phyloP scores from a whole-genome alignment of 2,329 filamentous ascomycete genomes.

The Davidsoniella eucalypti region DNA sequence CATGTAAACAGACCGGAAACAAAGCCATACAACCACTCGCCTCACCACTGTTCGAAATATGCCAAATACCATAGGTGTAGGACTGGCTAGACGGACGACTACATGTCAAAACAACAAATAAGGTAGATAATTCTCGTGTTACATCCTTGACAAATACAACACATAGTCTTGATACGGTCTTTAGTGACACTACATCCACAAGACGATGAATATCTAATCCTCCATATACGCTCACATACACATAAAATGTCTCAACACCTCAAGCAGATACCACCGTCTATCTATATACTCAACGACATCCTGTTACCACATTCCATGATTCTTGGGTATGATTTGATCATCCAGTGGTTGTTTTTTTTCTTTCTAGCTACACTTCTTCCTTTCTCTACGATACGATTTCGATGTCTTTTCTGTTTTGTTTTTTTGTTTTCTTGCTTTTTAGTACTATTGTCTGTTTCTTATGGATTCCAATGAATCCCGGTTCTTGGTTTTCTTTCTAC shows the following conservation, averaged over 20 bases:
- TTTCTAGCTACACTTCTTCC: not conserved
- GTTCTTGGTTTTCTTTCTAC: not conserved
- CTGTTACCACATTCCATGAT: no score
- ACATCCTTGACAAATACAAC: no score
- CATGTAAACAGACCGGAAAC: slow-evolving; percentile 29
- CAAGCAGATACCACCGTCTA: no score
- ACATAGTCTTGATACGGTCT: no score
- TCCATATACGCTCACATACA: no score
- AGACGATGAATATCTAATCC: no score
- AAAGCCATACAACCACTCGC: not conserved
- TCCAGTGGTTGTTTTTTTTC: not conserved
- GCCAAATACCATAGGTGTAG: not conserved
- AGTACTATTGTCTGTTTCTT: no score
- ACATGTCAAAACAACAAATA: no score
- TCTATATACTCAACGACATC: no score
- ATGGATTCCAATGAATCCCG: slow-evolving; percentile 5
- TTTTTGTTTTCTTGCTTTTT: not conserved
- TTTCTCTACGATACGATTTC: not conserved
- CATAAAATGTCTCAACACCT: no score
- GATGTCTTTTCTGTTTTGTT: not conserved
- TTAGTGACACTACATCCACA: no score
- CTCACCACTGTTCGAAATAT: not conserved
- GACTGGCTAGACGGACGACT: not conserved
- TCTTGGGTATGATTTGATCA: not conserved
- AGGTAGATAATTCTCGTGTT: no score